phyloP scores from a whole-genome alignment of 208 protist genomes.

The Vickermania spadyakhi region DNA sequence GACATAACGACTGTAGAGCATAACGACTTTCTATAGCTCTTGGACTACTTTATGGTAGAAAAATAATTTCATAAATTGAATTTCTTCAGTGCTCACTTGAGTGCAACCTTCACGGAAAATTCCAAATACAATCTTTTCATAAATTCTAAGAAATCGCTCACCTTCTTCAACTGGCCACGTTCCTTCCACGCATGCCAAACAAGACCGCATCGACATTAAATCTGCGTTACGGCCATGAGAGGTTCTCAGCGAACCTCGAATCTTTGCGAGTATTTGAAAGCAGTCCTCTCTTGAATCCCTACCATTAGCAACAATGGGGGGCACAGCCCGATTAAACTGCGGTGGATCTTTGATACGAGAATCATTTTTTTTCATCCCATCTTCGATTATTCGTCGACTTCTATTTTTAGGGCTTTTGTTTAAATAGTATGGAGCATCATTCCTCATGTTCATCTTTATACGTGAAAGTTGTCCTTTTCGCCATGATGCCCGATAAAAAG shows the following conservation, averaged over 20 bases:
- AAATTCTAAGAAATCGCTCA: conserved; percentile 70
- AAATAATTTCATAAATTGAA: conserved; percentile 83
- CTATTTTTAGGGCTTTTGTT: conserved; percentile 30
- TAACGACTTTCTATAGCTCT: conserved; percentile 43
- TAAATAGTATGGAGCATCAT: conserved; percentile 61
- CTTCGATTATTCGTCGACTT: conserved; percentile 53
- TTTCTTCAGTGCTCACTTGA: conserved; percentile 65
- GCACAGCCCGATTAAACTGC: conserved; percentile 45
- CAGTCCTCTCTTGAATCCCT: conserved; percentile 64
- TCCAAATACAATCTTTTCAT: conserved; percentile 72
- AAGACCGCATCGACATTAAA: conserved; percentile 85
- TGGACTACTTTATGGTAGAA: conserved; percentile 81
- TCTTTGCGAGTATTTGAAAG: conserved; percentile 62
- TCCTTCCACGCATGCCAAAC: conserved; percentile 65
- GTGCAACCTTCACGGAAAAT: conserved; percentile 39
- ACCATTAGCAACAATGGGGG: conserved; percentile 51
- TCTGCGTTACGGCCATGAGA: conserved; percentile 46
- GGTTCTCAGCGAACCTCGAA: conserved; percentile 32
- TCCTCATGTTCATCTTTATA: conserved; percentile 1
- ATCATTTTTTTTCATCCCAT: conserved; percentile 49
- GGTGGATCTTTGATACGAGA: conserved; percentile 51
- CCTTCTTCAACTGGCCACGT: conserved; percentile 39
- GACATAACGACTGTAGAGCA: conserved; percentile 4
- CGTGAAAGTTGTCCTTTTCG: background rate
- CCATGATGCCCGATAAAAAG: background rate